phyloP scores from a whole-genome alignment of 208 protist genomes.

The Crithidia bombi region DNA sequence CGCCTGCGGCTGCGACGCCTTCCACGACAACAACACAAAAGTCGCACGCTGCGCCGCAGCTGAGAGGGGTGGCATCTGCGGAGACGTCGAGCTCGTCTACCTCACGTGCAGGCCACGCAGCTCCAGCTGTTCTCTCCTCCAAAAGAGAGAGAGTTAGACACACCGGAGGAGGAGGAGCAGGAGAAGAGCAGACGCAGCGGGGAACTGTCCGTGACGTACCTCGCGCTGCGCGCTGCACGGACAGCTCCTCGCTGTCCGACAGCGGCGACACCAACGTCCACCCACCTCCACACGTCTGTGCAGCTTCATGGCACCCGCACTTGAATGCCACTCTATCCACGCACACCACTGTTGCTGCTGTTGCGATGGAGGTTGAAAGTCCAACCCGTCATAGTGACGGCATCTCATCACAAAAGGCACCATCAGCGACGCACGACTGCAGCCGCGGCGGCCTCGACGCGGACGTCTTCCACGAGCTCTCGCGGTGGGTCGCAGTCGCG shows the following conservation, averaged over 20 bases:
- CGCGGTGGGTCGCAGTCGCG: background rate
- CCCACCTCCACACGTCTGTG: slow-evolving; percentile 1
- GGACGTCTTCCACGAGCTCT: background rate
- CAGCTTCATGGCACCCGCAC: slow-evolving; percentile 20
- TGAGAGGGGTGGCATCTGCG: background rate
- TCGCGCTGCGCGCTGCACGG: no score
- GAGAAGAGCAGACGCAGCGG: no score
- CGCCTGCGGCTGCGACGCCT: background rate
- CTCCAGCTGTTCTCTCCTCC: no score
- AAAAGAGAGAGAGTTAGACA: background rate
- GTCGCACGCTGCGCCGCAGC: no score
- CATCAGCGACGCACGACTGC: background rate
- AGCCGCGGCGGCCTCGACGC: background rate
- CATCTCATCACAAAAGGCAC: background rate
- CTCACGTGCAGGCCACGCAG: background rate
- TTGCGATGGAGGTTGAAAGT: background rate
- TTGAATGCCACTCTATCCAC: slow-evolving; percentile 11
- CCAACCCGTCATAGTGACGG: background rate
- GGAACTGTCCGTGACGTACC: no score
- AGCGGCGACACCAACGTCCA: background rate
- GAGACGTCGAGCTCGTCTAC: background rate
- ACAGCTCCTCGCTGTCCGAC: background rate
- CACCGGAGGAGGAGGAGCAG: background rate
- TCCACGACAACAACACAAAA: no score
- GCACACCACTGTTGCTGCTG: background rate